Evolutionary conservation across 78 protist genomes (phyloP).

Genomic region (Dictyostelium capitatum): DNA sequence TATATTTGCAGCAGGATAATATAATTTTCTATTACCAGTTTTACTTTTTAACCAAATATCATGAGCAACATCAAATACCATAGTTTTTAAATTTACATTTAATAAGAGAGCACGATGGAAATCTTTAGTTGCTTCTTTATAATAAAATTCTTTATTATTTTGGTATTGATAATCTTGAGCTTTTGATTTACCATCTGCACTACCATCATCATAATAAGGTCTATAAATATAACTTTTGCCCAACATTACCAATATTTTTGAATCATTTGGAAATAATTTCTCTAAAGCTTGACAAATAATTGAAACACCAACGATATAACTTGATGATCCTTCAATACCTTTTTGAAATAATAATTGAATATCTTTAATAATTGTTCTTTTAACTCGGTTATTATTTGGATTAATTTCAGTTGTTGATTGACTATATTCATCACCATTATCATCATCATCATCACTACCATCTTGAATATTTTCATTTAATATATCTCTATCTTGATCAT

Average conservation of each 20-base stretch:
- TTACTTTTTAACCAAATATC: slow-evolving; percentile 66
- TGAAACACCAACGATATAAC: slow-evolving; percentile 42
- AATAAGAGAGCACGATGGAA: slow-evolving; percentile 35
- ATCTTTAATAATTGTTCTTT: slow-evolving; percentile 7
- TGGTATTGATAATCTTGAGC: not conserved
- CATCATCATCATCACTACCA: not conserved
- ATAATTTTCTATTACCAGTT: slow-evolving; percentile 48
- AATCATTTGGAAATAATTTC: not conserved
- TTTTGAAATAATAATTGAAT: not conserved
- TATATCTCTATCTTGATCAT: not conserved
- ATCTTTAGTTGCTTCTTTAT: slow-evolving; percentile 32
- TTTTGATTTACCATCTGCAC: not conserved
- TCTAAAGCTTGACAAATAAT: slow-evolving; percentile 30
- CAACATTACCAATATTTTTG: not conserved
- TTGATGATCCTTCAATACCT: slow-evolving; percentile 49
- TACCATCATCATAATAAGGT: slow-evolving; percentile 40
- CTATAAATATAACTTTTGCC: slow-evolving; percentile 59
- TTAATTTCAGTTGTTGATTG: not conserved
- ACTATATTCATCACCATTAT: too few relatives aligned
- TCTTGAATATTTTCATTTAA: not conserved
- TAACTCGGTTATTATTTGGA: not conserved
- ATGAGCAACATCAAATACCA: slow-evolving; percentile 35
- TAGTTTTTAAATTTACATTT: not conserved
- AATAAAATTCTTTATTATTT: not conserved
- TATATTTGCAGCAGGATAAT: slow-evolving; percentile 40